Evolutionary conservation across 805 yeast genomes (phyloP).

Genomic region (Suhomyces tanzawaensis): DNA sequence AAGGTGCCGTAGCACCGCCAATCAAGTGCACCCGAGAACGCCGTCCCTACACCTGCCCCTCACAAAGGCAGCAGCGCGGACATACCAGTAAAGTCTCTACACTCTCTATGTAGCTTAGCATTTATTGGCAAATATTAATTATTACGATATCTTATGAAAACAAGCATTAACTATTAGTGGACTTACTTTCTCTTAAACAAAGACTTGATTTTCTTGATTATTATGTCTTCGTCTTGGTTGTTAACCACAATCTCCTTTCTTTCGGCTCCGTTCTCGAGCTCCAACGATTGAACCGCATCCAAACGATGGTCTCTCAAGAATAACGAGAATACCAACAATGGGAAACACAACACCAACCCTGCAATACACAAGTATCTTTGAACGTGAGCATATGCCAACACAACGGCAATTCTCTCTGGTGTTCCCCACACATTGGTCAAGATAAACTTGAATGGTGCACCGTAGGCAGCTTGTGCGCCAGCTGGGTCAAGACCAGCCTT

Average conservation of each 20-base stretch:
- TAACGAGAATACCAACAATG: slow-evolving; percentile 47
- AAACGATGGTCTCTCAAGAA: slow-evolving; percentile 54
- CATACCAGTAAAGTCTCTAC: too few relatives aligned
- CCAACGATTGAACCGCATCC: slow-evolving; percentile 32
- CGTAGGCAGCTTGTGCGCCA: slow-evolving; percentile 48
- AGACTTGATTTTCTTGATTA: slow-evolving; percentile 13
- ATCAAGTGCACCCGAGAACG: too few relatives aligned
- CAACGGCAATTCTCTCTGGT: slow-evolving; percentile 56
- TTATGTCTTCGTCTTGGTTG: slow-evolving; percentile 23
- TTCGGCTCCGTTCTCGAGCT: slow-evolving; percentile 12
- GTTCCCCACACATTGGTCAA: slow-evolving; percentile 57
- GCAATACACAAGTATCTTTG: slow-evolving; percentile 58
- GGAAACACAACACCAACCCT: slow-evolving; percentile 54
- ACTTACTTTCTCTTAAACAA: slow-evolving; percentile 9
- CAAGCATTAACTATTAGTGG: too few relatives aligned
- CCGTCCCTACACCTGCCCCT: too few relatives aligned
- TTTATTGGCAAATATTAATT: neutral
- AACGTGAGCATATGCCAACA: slow-evolving; percentile 54
- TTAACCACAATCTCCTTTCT: slow-evolving; percentile 19
- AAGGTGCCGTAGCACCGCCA: too few relatives aligned
- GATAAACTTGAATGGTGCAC: slow-evolving; percentile 52
- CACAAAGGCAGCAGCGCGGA: too few relatives aligned
- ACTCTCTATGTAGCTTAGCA: too few relatives aligned
- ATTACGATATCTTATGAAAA: neutral
- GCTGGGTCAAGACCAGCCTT: slow-evolving; percentile 28